Percentiles rank a stretch among this genome's conserved stretches.
These are phyloP conservation scores for Hyaloscypha finlandica DNA, from an alignment of 495 filamentous ascomycete species.

Conservation along the genomic window DNA sequence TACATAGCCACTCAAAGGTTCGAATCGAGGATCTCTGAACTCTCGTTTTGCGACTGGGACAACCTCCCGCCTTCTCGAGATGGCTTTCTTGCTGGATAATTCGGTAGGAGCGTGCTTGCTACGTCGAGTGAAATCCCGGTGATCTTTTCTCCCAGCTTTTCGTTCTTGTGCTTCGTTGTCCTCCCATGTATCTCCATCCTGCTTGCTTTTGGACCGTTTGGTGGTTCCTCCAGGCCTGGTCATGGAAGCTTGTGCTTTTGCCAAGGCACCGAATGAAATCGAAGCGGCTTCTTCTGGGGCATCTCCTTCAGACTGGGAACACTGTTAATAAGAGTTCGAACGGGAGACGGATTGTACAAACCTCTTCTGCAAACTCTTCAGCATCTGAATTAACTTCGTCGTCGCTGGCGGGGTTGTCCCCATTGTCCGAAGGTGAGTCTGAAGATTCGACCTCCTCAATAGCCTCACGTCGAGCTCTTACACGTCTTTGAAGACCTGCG, in stretches of 20 bases:
- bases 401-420: neutral
- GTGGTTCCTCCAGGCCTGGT: constrained; percentile 31
- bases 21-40: constrained; percentile 86
- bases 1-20: constrained; percentile 48
- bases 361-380: constrained; percentile 5
- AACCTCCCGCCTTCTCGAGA: constrained; percentile 75
- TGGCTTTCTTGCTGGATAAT: constrained; percentile 76
- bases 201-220: constrained; percentile 31
- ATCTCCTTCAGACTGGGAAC: constrained; percentile 22
- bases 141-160: constrained; percentile 40
- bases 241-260: constrained; percentile 77
- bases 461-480: constrained; percentile 55
- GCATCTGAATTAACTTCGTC: neutral
- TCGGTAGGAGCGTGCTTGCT: constrained; percentile 88
- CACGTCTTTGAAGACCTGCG: constrained; percentile 55
- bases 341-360: neutral
- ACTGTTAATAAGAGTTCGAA: neutral
- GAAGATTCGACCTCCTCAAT: constrained; percentile 55
- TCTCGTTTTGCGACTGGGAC: constrained; percentile 55
- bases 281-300: constrained; percentile 43
- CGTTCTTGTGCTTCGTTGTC: constrained; percentile 42
- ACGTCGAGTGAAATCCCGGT: constrained; percentile 50
- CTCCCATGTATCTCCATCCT: constrained; percentile 30
- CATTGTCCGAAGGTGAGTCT: constrained; percentile 19
- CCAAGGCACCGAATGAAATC: constrained; percentile 85